Evolutionary conservation across 2,329 filamentous ascomycete genomes (phyloP).

Genomic region (Emericellopsis atlantica): DNA sequence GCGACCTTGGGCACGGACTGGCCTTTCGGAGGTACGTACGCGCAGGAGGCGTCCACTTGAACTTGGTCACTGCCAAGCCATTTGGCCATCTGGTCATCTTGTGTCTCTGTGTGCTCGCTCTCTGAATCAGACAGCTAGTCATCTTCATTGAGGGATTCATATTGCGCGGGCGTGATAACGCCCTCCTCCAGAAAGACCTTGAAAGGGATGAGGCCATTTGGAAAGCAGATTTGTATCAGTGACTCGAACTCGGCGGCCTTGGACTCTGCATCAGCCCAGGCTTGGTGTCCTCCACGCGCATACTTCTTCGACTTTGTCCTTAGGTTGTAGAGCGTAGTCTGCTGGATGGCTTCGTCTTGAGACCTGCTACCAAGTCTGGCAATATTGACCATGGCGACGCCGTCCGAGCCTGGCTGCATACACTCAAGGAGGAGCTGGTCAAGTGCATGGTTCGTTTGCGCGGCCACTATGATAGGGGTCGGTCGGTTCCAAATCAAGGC

Average conservation of each 20-base stretch:
- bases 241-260: no score
- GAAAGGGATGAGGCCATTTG: constrained; percentile 34
- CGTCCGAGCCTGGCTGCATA: constrained; percentile 18
- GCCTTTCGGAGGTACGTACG: not conserved
- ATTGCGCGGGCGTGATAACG: constrained; percentile 51
- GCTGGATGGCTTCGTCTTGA: constrained; percentile 50
- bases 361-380: constrained; percentile 54
- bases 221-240: constrained; percentile 14
- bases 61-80: not conserved
- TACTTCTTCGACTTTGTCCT: constrained; percentile 16
- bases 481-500: constrained; percentile 7
- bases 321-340: constrained; percentile 54
- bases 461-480: constrained; percentile 64
- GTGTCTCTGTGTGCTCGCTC: not conserved
- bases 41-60: not conserved
- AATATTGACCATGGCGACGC: constrained; percentile 35
- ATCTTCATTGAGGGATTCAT: constrained; percentile 42
- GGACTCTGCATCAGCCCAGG: no score
- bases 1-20: not conserved
- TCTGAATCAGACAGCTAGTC: not conserved
- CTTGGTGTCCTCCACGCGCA: not conserved
- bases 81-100: not conserved
- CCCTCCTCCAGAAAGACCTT: constrained; percentile 37
- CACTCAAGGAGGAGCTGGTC: constrained; percentile 66
- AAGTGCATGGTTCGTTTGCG: constrained; percentile 83